A percentile compares a stretch with the other conserved stretches of the same genome.
phyloP scores from a whole-genome alignment of 2,329 filamentous ascomycete genomes.

The Clonostachys byssicola region DNA sequence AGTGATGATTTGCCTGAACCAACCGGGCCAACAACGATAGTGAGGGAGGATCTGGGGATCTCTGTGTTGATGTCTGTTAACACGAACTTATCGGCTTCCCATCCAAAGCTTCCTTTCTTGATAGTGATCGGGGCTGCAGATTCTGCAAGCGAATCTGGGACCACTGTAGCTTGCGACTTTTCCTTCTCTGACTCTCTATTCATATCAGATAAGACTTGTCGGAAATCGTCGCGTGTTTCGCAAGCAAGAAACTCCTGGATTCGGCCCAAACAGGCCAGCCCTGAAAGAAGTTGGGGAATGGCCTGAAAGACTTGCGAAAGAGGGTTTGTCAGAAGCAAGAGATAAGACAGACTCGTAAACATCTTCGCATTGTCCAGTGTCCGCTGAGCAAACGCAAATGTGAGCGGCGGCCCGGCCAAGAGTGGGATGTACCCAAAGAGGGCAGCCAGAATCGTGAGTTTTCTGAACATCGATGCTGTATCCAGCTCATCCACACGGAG shows the following conservation, averaged over 20 bases:
- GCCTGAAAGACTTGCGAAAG: background rate
- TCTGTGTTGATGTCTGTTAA: conserved; percentile 10
- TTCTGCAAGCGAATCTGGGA: too few relatives aligned
- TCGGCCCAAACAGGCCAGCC: conserved; percentile 1
- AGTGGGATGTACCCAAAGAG: conserved; percentile 19
- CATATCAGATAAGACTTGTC: background rate
- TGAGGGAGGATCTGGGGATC: conserved; percentile 13
- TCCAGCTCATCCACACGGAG: conserved; percentile 11
- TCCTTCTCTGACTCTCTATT: too few relatives aligned
- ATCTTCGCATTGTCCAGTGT: conserved; percentile 7
- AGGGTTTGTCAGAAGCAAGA: conserved; percentile 1
- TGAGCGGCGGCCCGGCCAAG: conserved; percentile 17
- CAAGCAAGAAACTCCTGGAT: conserved; percentile 2
- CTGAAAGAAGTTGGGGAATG: conserved; percentile 2
- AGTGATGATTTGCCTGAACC: conserved; percentile 29
- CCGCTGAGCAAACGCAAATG: conserved; percentile 10
- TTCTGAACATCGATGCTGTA: conserved; percentile 8
- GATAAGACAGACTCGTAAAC: background rate
- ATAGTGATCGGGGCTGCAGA: background rate
- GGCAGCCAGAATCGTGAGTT: conserved; percentile 3
- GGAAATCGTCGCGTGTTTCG: background rate
- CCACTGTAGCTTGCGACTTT: too few relatives aligned
- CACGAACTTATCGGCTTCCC: conserved; percentile 9
- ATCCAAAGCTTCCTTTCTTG: conserved; percentile 12
- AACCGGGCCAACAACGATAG: conserved; percentile 29